A percentile compares a stretch with the other conserved stretches of the same genome.
Conservation (phyloP, 768 basidiomycete species). For the Russula sp. region DNA sequence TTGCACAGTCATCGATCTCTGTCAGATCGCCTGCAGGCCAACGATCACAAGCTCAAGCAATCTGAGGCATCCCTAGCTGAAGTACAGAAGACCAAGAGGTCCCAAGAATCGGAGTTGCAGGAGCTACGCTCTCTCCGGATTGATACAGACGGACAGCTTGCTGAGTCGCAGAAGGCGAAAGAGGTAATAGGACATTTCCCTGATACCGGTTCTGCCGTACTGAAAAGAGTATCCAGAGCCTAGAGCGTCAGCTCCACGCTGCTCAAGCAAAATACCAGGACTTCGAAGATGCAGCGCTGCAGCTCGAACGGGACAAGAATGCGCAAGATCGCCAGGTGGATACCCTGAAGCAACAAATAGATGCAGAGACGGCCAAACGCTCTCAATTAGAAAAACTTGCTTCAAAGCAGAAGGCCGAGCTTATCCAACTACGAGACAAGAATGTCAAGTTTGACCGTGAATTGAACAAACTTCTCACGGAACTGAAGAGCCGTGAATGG, state of each 20-base stretch:
- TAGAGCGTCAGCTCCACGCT: constrained; percentile 72
- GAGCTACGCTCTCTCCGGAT: constrained; percentile 64
- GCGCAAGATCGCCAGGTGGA: constrained; percentile 73
- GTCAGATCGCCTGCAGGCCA: constrained; percentile 55
- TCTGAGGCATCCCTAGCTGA: constrained; percentile 50
- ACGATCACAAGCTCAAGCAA: constrained; percentile 50
- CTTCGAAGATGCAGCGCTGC: constrained; percentile 84
- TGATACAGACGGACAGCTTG: constrained; percentile 61
- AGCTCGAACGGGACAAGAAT: constrained; percentile 79
- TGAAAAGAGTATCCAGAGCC: constrained; percentile 44
- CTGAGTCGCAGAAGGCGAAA: constrained; percentile 59
- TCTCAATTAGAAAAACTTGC: constrained; percentile 68
- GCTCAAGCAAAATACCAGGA: constrained; percentile 76
- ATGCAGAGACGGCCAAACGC: constrained; percentile 68
- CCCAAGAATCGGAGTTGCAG: constrained; percentile 70
- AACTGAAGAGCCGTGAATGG: constrained; percentile 79
- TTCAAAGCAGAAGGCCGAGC: constrained; percentile 65
- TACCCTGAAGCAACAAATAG: constrained; percentile 64
- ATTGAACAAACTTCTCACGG: constrained; percentile 73
- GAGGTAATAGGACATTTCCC: constrained; percentile 52
- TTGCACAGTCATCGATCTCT: constrained; percentile 62
- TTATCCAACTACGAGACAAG: constrained; percentile 62
- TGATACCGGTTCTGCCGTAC: not conserved
- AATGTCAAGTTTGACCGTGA: constrained; percentile 74
- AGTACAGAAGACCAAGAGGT: constrained; percentile 65